phyloP scores from a whole-genome alignment of 2,329 filamentous ascomycete genomes.

The Diplodia scrobiculata region DNA sequence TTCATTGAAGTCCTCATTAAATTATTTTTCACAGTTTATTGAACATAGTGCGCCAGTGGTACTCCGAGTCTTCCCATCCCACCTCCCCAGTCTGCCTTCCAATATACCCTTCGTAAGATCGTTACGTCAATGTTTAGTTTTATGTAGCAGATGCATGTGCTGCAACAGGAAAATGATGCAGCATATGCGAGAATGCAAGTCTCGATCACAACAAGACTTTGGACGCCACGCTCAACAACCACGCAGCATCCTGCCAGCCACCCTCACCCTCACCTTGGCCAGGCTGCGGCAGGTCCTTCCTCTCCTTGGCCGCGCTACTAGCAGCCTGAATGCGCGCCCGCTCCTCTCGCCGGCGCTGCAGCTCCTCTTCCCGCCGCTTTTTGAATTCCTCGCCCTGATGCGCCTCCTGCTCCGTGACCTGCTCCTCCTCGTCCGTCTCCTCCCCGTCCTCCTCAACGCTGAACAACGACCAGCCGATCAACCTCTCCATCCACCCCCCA shows the following conservation, averaged over 20 bases:
- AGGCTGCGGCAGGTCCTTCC: slow-evolving; percentile 30
- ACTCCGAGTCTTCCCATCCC: not conserved
- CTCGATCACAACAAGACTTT: slow-evolving; percentile 44
- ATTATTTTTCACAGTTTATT: not conserved
- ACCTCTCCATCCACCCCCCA: slow-evolving; percentile 59
- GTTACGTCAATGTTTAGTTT: slow-evolving; percentile 12
- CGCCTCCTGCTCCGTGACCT: slow-evolving; percentile 37
- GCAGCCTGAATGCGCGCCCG: slow-evolving; percentile 14
- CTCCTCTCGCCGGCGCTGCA: slow-evolving; percentile 41
- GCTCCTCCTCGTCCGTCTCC: slow-evolving; percentile 40
- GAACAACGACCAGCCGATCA: slow-evolving; percentile 62
- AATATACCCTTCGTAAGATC: not conserved
- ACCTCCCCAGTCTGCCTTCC: not conserved
- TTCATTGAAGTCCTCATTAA: not conserved
- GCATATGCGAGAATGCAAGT: not conserved
- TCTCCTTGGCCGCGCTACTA: slow-evolving; percentile 34
- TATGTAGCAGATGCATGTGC: not conserved
- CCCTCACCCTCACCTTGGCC: slow-evolving; percentile 42
- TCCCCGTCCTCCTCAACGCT: slow-evolving; percentile 56
- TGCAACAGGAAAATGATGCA: not conserved
- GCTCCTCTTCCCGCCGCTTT: slow-evolving; percentile 40
- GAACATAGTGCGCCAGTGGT: not conserved
- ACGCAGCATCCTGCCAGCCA: slow-evolving; percentile 62
- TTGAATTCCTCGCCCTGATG: slow-evolving; percentile 41
- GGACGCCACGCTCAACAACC: slow-evolving; percentile 58